Conservation (phyloP, 2,329 filamentous ascomycete species). For the Penicillium carneum region DNA sequence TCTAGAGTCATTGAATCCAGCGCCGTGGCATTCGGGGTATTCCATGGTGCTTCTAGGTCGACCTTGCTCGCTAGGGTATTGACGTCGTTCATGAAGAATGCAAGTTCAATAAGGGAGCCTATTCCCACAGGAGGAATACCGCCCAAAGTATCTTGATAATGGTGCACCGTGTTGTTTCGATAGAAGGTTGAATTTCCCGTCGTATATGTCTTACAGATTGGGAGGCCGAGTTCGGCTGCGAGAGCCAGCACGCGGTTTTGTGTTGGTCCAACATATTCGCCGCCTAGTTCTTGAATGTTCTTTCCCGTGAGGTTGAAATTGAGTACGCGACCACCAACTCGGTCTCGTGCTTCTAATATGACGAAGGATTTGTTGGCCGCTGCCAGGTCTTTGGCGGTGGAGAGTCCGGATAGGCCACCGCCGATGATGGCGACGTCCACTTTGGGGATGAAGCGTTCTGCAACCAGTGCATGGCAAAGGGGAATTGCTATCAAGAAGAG, state of each 20-base stretch:
- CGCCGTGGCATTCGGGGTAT: constrained; percentile 1
- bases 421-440: constrained; percentile 16
- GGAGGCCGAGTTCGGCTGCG: constrained; percentile 28
- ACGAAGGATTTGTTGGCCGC: constrained; percentile 18
- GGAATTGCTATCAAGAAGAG: background rate
- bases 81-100: constrained; percentile 11
- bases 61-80: constrained; percentile 12
- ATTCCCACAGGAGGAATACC: constrained; percentile 9
- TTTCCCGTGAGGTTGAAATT: constrained; percentile 26
- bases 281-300: constrained; percentile 36
- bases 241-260: constrained; percentile 35
- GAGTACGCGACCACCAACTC: constrained; percentile 30
- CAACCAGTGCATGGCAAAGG: background rate
- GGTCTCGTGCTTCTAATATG: constrained; percentile 30
- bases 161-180: background rate
- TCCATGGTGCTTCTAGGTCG: constrained; percentile 12
- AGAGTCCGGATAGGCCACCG: constrained; percentile 8
- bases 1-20: constrained; percentile 16
- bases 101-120: constrained; percentile 11
- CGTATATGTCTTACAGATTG: constrained; percentile 30
- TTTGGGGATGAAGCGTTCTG: background rate
- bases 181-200: constrained; percentile 12
- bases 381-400: constrained; percentile 19
- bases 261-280: constrained; percentile 38
- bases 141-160: constrained; percentile 7